Evolutionary conservation across 2,329 filamentous ascomycete species (phyloP).

Genomic region (Dendrostoma leiphaemia): DNA sequence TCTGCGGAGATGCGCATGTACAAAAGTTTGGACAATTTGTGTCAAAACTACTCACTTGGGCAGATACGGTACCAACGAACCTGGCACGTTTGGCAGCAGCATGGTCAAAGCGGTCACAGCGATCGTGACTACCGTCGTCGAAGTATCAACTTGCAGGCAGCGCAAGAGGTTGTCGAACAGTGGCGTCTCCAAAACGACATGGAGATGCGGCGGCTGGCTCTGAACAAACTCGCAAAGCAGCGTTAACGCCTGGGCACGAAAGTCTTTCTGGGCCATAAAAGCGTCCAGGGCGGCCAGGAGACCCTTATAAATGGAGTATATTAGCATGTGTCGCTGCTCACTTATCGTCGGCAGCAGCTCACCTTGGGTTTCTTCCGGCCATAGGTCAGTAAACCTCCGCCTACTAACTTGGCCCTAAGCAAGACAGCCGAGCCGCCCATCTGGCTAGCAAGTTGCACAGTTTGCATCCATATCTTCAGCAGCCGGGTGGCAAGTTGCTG

Average conservation of each 20-base stretch:
- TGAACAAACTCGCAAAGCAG: slow-evolving; percentile 73
- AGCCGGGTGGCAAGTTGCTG: slow-evolving; percentile 56
- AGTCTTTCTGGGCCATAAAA: slow-evolving; percentile 62
- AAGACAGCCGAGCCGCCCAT: slow-evolving; percentile 36
- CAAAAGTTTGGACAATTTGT: no score
- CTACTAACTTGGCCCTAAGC: slow-evolving; percentile 49
- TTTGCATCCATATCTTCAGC: slow-evolving; percentile 56
- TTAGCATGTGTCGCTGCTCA: slow-evolving; percentile 10
- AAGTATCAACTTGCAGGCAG: slow-evolving; percentile 75
- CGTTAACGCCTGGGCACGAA: slow-evolving; percentile 62
- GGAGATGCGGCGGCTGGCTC: slow-evolving; percentile 74
- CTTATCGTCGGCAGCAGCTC: not conserved
- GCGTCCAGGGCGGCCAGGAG: slow-evolving; percentile 65
- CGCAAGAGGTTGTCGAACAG: slow-evolving; percentile 70
- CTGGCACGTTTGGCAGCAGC: slow-evolving; percentile 79
- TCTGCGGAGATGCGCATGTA: not conserved
- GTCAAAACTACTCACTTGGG: slow-evolving; percentile 41
- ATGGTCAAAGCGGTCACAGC: slow-evolving; percentile 75
- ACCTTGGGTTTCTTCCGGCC: slow-evolving; percentile 68
- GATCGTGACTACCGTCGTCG: slow-evolving; percentile 72
- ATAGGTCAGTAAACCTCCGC: slow-evolving; percentile 53
- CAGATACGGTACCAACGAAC: slow-evolving; percentile 65
- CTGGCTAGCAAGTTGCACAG: slow-evolving; percentile 34
- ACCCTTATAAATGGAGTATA: no score
- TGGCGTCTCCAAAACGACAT: slow-evolving; percentile 69